Base-by-base conservation (phyloP, 257 asterid genomes). In the Fraxinus americana region DNA sequence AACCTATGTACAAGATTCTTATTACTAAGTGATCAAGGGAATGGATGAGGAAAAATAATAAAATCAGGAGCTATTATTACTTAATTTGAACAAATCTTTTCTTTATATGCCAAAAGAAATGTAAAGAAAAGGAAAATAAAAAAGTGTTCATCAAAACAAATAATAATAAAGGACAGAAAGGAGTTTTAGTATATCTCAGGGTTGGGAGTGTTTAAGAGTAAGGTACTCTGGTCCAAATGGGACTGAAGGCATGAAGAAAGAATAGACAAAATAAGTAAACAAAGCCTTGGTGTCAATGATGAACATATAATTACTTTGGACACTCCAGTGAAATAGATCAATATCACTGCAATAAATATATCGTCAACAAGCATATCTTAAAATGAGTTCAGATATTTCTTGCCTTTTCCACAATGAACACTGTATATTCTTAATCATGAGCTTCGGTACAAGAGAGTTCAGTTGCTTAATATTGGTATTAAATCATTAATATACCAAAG, bases 1-100 rank as follows among this genome's bases (percentile, higher is more conserved):
- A 73, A 78, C 67, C 66, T 52, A 65, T 48, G 70, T 57, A 61
- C 5, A 19, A 17, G 36, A 79, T 52, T 45, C 54, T 45, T 45
- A 45, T 45, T 45, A 12, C 19, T 13, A 45, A 45, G 54, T 45
- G 54, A 45, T 45, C 19, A 4, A 45, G 54, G 54, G 19, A 45
- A 45, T 45, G 54, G 19, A 45, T 45, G 54, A 45, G 3, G 54
- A 45, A 45, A 45, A 11, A 45, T 45, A 45, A 45, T 4, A 29
- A 45, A 45, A 13, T 13, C 19, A 14, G 54, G 54, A 13, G 19
- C 19, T 13, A 13, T 12, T 45, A 13, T 45, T 45, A 45, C 19
- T 13, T 13, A 13, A 45, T 45, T 45, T 45, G 54, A 45, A 3
- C 5, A 45, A 13, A 45, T 13, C 4, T 45, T 45, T 45, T 45